Percentiles rank a stretch among this genome's conserved stretches.
Conservation (phyloP, 139 green algal genomes). For the Volvox reticuliferus region DNA sequence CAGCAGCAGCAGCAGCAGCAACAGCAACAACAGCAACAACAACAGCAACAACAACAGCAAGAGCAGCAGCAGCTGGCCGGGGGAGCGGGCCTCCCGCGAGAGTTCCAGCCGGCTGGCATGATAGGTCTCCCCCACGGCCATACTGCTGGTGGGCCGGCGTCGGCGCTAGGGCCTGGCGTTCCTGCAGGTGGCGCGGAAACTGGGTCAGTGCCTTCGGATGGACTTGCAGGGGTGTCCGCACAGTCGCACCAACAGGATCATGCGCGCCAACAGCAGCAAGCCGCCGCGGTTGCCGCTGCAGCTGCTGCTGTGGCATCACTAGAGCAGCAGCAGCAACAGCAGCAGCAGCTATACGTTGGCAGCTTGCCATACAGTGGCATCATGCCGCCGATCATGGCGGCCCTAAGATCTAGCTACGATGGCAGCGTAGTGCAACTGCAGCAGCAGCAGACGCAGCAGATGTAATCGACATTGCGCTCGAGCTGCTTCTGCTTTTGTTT, state of each 20-base stretch:
- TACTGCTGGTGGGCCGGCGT: no score
- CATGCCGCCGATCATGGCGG: constrained; percentile 30
- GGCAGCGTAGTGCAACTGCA: not conserved
- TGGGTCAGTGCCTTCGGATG: no score
- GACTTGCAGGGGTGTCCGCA: no score
- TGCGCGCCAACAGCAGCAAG: not conserved
- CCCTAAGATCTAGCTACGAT: constrained; percentile 1
- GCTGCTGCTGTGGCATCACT: not conserved
- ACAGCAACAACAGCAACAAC: constrained; percentile 18
- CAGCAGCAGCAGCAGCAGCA: not conserved
- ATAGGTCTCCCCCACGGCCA: no score
- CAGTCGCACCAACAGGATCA: not conserved
- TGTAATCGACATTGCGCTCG: no score
- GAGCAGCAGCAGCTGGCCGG: not conserved
- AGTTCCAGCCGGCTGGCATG: no score
- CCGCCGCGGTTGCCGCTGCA: not conserved
- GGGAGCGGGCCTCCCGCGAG: no score
- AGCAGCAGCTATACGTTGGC: constrained; percentile 14
- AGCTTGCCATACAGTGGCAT: constrained; percentile 43
- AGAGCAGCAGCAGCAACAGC: constrained; percentile 30
- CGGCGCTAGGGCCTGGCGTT: no score
- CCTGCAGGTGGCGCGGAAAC: no score
- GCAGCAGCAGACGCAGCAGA: not conserved
- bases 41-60: constrained; percentile 1
- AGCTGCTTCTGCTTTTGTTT: no score